Base-by-base conservation (phyloP, 805 yeast species). In the Ascoidea asiatica region DNA sequence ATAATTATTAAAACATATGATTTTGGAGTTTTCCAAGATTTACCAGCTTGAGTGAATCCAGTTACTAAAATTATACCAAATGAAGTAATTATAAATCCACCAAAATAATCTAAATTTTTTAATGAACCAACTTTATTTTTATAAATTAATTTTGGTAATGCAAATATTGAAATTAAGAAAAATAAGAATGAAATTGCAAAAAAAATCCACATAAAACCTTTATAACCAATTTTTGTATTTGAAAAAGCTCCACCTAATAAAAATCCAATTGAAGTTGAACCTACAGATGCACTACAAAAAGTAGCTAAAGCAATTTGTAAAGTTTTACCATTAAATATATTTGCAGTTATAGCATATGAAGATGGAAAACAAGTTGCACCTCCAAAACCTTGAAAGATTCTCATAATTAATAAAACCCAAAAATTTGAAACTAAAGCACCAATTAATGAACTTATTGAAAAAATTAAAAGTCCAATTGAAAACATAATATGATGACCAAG, bases 31-130 rank as follows among this genome's bases (percentile, higher is more conserved):
- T 56, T 55, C 75, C 75, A 71, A 0, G 55, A 53, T 5, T 59
- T 61, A 20, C 73, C 74, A 19, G 70, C 73, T 49, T 69, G 67
- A 0, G 71, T 68, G 40, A 70, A 55, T 0, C 73, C 77, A 7
- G 65, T 57, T 21, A 69, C 67, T 2, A 69, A 48, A 36, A 70
- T 50, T 2, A 69, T 38, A 4, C 59, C 49, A 0, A 70, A 72
- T 17, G 52, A 42, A 19, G 70, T 62, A 11, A 67, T 46, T 13
- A 62, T 11, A 1, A 55, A 5, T 0, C 61, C 54, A 8, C 69
- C 72, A n/a, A 50, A 46, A 47, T 54, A 67, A 43, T 71, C 68
- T 35, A 70, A 42, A 46, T 64, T 49, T 43, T 48, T 53, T n/a
- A n/a, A n/a, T n/a, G n/a, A n/a, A n/a, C n/a, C 13, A 58, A 18